Conservation (phyloP, 176 grass and related monocot genomes). For the Paspalum vaginatum region DNA sequence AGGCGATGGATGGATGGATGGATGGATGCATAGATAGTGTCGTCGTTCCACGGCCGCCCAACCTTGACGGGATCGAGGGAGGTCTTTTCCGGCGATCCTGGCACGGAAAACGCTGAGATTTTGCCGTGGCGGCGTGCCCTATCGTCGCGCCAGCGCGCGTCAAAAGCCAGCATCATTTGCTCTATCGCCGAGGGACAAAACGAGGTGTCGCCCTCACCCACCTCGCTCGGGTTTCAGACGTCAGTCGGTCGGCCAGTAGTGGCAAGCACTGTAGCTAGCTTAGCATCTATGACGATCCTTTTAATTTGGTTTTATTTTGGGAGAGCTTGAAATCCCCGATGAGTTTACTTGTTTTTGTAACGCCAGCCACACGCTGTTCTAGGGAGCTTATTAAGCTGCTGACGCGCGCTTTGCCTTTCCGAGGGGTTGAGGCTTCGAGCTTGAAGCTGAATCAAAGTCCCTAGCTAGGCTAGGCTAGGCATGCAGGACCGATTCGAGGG, state of each 20-base stretch:
- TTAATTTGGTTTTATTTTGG: no score
- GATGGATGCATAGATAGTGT: background rate
- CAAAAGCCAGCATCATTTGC: conserved; percentile 55
- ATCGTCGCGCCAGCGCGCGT: conserved; percentile 21
- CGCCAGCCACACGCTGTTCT: no score
- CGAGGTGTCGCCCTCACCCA: background rate
- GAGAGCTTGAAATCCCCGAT: no score
- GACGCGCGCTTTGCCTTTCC: no score
- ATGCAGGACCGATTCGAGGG: background rate
- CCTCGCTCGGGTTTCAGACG: background rate
- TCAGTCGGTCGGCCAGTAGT: conserved; percentile 2
- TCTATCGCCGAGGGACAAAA: conserved; percentile 19
- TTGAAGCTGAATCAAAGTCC: background rate
- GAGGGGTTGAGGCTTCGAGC: background rate
- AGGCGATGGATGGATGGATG: background rate
- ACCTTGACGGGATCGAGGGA: conserved; percentile 12
- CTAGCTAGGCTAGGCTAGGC: background rate
- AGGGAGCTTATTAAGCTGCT: no score
- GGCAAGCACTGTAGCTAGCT: background rate
- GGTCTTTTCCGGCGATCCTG: conserved; percentile 44
- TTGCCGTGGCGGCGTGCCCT: conserved; percentile 8
- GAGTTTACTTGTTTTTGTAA: no score
- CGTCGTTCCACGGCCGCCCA: background rate
- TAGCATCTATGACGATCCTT: no score
- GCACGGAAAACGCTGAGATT: conserved; percentile 47